Evolutionary conservation across 169 alveolate species (phyloP).

Genomic region (Blepharisma undulans): DNA sequence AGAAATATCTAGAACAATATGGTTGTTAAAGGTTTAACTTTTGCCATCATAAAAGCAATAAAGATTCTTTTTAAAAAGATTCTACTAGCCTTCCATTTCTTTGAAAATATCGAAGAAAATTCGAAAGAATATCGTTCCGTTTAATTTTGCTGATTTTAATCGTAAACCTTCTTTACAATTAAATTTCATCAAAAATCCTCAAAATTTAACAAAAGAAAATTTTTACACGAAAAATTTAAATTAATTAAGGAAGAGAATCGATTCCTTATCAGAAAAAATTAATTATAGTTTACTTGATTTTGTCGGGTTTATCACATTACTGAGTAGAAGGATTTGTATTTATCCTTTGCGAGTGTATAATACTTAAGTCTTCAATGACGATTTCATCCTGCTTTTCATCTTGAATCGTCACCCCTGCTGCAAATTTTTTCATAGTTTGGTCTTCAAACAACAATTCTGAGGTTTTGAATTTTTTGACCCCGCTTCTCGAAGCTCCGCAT

Average conservation of each 20-base stretch:
- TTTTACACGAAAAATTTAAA: no score
- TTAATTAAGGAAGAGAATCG: neutral
- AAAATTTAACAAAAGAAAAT: neutral
- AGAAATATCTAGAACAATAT: no score
- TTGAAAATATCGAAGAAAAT: neutral
- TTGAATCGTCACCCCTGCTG: neutral
- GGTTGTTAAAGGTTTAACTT: neutral
- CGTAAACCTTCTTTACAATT: no score
- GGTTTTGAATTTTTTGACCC: neutral
- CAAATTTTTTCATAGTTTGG: neutral
- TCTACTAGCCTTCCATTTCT: neutral
- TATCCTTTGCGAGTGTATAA: neutral
- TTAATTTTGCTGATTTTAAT: no score
- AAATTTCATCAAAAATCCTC: neutral
- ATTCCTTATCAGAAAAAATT: neutral
- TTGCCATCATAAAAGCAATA: neutral
- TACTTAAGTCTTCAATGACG: neutral
- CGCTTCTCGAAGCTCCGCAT: neutral
- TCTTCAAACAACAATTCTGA: neutral
- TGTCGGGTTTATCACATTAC: neutral
- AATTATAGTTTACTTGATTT: neutral
- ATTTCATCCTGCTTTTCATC: neutral
- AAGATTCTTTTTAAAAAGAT: neutral
- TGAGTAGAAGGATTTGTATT: neutral
- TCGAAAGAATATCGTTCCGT: neutral